phyloP scores from a whole-genome alignment of 352 stramenopile genomes.

The Phytopythium sindhum region DNA sequence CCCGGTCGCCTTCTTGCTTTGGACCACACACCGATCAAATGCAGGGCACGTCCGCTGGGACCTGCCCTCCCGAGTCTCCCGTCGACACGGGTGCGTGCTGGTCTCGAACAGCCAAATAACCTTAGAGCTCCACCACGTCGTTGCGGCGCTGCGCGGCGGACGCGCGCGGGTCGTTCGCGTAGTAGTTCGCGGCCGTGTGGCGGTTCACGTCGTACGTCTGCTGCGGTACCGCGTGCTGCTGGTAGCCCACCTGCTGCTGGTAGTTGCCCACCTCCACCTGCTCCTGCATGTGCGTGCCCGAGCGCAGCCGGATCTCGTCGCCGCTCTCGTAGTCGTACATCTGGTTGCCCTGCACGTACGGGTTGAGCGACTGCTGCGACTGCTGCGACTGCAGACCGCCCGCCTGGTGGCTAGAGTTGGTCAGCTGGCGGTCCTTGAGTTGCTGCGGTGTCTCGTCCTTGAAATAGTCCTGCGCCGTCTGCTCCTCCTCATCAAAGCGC shows the following conservation, averaged over 20 bases:
- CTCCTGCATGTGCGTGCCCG: conserved; percentile 39
- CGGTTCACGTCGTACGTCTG: conserved; percentile 39
- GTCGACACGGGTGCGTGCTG: not conserved
- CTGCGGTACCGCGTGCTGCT: not conserved
- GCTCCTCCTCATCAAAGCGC: conserved; percentile 55
- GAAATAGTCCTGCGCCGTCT: conserved; percentile 60
- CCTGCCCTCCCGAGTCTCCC: not conserved
- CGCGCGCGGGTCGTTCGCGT: conserved; percentile 33
- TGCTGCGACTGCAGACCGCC: conserved; percentile 18
- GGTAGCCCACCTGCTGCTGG: conserved; percentile 8
- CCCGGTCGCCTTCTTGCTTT: not conserved
- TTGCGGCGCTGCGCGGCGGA: conserved; percentile 46
- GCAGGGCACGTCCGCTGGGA: too few species aligned
- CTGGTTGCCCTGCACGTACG: conserved; percentile 36
- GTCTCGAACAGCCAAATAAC: not conserved
- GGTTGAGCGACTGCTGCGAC: conserved; percentile 29
- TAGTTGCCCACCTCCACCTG: conserved; percentile 26
- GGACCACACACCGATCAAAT: not conserved
- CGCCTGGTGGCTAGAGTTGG: conserved; percentile 11
- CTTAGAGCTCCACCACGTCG: conserved; percentile 58
- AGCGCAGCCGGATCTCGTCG: conserved; percentile 58
- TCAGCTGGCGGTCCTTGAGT: conserved; percentile 25
- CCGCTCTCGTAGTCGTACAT: conserved; percentile 31
- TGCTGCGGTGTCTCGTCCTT: conserved; percentile 55
- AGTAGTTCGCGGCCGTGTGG: conserved; percentile 43